Evolutionary conservation across 1,284 basidiomycete genomes (phyloP), one percentile per base, ranked within the genome.

Genomic region (Porodaedalea pini): DNA sequence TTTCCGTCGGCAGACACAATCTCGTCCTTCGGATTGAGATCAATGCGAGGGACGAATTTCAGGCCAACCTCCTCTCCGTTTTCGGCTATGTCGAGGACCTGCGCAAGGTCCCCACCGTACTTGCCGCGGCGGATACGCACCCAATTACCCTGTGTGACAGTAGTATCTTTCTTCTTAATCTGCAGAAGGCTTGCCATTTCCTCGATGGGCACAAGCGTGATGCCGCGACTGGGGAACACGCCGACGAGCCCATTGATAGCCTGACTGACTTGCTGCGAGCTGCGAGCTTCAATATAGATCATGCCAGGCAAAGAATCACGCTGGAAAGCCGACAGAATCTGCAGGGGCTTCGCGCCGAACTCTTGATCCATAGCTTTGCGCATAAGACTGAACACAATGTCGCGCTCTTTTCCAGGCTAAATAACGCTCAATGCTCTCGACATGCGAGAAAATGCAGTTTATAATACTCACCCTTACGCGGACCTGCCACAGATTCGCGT

Each of bases 181-280:
- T 93, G 92, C 63, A 99, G 80, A 32, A 99, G 76, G 62, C 92
- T 94, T 4, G 95, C 93, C 96, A 99, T 99, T 77, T 99, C 96
- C 65, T 98, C 93, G 62, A 98, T 95, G 6, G 95, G 95, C 1
- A 99, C 94, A 39, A 98, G 83, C 40, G 84, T 81, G 61, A 94
- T 82, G 17, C 89, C 89, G 53, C 88, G 86, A 63, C 82, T 85
- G 36, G 85, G 79, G 72, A 94, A 99, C 53, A 96, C 86, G 55
- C 95, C 96, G 53, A 98, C 92, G 43, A 99, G 86, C 32, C 95
- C 96, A 57, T 85, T 81, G 68, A 92, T 85, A 2, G 95, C 94
- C 51, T 89, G 82, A 63, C 81, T 83, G 59, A 98, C 96, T 66
- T 94, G 86, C 58, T 92, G 88, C 27, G 92, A 83, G 62, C 88